Percentiles rank a stretch among this genome's conserved stretches.
These are phyloP conservation scores for Pterulicium gracile DNA, from an alignment of 1,284 basidiomycete genomes.

Conservation along the genomic window DNA sequence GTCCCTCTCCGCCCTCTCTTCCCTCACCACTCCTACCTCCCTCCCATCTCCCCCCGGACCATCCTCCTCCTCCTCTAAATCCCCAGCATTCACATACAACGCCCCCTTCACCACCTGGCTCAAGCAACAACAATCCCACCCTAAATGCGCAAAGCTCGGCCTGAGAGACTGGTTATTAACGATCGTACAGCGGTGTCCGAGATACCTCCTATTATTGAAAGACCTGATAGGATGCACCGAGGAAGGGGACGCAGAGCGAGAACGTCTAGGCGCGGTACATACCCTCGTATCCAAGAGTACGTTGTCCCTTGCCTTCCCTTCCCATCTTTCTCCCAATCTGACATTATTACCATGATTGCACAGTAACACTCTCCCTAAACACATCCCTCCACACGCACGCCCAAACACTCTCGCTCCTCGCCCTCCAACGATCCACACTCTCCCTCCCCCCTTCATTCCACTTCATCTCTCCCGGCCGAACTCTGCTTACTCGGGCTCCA, in stretches of 20 bases:
- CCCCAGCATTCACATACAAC: slow-evolving; percentile 38
- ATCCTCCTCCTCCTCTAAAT: slow-evolving; percentile 46
- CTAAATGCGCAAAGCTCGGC: slow-evolving; percentile 61
- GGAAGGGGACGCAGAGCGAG: slow-evolving; percentile 51
- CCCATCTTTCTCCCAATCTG: slow-evolving; percentile 2
- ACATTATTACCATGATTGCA: slow-evolving; percentile 7
- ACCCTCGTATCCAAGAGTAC: slow-evolving; percentile 67
- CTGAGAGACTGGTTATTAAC: slow-evolving; percentile 79
- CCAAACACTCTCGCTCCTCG: slow-evolving; percentile 60
- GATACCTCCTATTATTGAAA: slow-evolving; percentile 73
- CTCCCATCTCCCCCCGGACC: slow-evolving; percentile 51
- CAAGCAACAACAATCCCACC: slow-evolving; percentile 47
- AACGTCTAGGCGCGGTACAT: slow-evolving; percentile 46
- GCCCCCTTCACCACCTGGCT: slow-evolving; percentile 52
- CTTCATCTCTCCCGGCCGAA: slow-evolving; percentile 71
- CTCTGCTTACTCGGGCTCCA: slow-evolving; percentile 56
- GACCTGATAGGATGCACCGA: slow-evolving; percentile 64
- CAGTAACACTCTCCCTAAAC: slow-evolving; percentile 73
- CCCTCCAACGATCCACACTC: slow-evolving; percentile 65
- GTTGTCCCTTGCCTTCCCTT: slow-evolving; percentile 8
- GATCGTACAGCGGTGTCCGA: slow-evolving; percentile 78
- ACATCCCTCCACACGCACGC: slow-evolving; percentile 68
- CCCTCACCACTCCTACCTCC: slow-evolving; percentile 30
- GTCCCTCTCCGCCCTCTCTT: slow-evolving; percentile 44
- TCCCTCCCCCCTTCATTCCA: slow-evolving; percentile 70